Evolutionary conservation across 2,329 filamentous ascomycete species (phyloP).

Genomic region (Fusarium goolgardi): DNA sequence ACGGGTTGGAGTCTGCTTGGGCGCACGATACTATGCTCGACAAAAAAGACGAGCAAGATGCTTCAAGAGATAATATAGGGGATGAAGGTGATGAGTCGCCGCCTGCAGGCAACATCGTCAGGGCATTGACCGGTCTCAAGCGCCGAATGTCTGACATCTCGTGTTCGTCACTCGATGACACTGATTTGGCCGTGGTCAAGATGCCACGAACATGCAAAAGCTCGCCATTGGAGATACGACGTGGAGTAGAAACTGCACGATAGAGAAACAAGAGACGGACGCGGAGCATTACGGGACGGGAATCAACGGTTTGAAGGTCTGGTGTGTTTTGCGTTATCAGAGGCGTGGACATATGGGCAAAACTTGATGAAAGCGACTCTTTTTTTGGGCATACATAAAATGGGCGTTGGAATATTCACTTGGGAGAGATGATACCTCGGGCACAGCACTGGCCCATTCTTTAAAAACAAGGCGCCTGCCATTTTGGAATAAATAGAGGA

Average conservation of each 20-base stretch:
- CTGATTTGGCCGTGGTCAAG: conserved; percentile 53
- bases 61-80: conserved; percentile 49
- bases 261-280: conserved; percentile 6
- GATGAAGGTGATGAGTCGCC: conserved; percentile 40
- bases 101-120: conserved; percentile 39
- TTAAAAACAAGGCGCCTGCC: conserved; percentile 20
- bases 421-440: conserved; percentile 36
- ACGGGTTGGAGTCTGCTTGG: conserved; percentile 68
- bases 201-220: conserved; percentile 56
- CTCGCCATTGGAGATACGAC: conserved; percentile 54
- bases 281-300: background rate
- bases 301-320: background rate
- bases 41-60: conserved; percentile 44
- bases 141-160: conserved; percentile 65
- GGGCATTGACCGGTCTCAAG: conserved; percentile 57
- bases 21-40: conserved; percentile 64
- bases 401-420: conserved; percentile 30
- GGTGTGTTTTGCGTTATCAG: too few relatives aligned
- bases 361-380: conserved; percentile 29
- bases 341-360: background rate
- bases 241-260: conserved; percentile 45
- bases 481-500: conserved; percentile 30
- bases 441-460: conserved; percentile 31
- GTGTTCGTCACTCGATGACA: conserved; percentile 51
- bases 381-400: conserved; percentile 32